Conservation (phyloP, 495 filamentous ascomycete species). For the Aspergillus affinis region DNA sequence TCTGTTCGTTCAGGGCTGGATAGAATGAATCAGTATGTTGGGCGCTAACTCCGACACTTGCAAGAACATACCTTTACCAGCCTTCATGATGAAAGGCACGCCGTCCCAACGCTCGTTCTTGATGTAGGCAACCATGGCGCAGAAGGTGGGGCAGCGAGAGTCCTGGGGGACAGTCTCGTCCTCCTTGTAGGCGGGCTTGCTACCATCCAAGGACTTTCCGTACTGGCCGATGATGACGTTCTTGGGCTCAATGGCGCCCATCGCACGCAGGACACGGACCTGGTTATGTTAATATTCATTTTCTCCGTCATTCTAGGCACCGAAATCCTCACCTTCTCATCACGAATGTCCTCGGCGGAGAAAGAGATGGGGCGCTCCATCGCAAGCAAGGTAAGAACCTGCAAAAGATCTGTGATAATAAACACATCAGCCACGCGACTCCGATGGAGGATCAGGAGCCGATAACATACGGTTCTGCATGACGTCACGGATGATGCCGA, state of each 20-base stretch:
- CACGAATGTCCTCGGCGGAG: slow-evolving; percentile 96
- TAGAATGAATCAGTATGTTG: slow-evolving; percentile 9
- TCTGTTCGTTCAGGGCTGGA: slow-evolving; percentile 93
- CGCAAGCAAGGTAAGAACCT: slow-evolving; percentile 91
- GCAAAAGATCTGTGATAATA: slow-evolving; percentile 66
- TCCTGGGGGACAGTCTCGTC: slow-evolving; percentile 98
- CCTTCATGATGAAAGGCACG: slow-evolving; percentile 99
- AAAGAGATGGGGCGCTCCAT: slow-evolving; percentile 99
- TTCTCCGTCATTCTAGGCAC: not conserved
- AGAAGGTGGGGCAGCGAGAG: slow-evolving; percentile 96
- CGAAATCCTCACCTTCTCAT: slow-evolving; percentile 77
- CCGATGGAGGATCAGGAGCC: not conserved
- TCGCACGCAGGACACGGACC: slow-evolving; percentile 84
- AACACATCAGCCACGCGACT: slow-evolving; percentile 22
- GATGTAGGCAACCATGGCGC: slow-evolving; percentile 93
- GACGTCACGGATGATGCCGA: slow-evolving; percentile 98
- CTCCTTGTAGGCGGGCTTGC: slow-evolving; percentile 97
- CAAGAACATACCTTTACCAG: slow-evolving; percentile 75
- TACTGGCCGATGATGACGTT: slow-evolving; percentile 99
- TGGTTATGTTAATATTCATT: slow-evolving; percentile 16
- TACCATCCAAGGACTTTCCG: slow-evolving; percentile 92
- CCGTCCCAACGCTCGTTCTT: slow-evolving; percentile 99
- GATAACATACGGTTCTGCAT: slow-evolving; percentile 77
- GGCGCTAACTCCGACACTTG: not conserved
- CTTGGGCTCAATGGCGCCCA: slow-evolving; percentile 96